These are phyloP conservation scores for Butyriboletus appendiculatus DNA, from an alignment of 1,284 basidiomycete species.

Conservation along the genomic window DNA sequence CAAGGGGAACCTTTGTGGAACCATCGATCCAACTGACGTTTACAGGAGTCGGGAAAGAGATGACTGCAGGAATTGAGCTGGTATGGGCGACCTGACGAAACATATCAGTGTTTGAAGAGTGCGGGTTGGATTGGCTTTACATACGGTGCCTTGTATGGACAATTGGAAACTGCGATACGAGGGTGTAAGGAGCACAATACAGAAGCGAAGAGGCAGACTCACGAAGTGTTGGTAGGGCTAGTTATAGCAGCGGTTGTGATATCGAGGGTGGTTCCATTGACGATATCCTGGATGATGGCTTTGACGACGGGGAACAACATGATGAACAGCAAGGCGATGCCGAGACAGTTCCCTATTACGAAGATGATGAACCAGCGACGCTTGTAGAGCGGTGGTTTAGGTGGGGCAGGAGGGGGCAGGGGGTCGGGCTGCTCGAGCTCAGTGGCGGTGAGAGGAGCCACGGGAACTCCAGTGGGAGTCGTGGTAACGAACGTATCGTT, in stretches of 20 bases:
- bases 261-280: constrained; percentile 54
- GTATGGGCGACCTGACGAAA: constrained; percentile 56
- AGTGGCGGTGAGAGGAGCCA: constrained; percentile 15
- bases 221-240: constrained; percentile 55
- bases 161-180: constrained; percentile 46
- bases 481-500: constrained; percentile 18
- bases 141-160: constrained; percentile 46
- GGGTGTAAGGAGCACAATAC: neutral
- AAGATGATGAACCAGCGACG: constrained; percentile 49
- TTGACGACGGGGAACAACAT: constrained; percentile 63
- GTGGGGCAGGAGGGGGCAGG: constrained; percentile 9
- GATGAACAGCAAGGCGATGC: constrained; percentile 63
- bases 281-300: constrained; percentile 62
- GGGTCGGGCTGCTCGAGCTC: constrained; percentile 24
- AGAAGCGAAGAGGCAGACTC: constrained; percentile 24
- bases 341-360: constrained; percentile 42
- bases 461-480: constrained; percentile 33
- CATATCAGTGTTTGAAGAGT: neutral
- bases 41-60: constrained; percentile 55
- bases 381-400: constrained; percentile 39
- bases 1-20: constrained; percentile 45
- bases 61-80: constrained; percentile 58
- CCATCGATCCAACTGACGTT: constrained; percentile 58
- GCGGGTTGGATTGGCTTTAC: constrained; percentile 4
- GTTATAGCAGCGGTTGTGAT: constrained; percentile 52